Evolutionary conservation across 2,329 filamentous ascomycete species (phyloP), one percentile per base, ranked within the genome.

Genomic region (Epichloe glyceriae): DNA sequence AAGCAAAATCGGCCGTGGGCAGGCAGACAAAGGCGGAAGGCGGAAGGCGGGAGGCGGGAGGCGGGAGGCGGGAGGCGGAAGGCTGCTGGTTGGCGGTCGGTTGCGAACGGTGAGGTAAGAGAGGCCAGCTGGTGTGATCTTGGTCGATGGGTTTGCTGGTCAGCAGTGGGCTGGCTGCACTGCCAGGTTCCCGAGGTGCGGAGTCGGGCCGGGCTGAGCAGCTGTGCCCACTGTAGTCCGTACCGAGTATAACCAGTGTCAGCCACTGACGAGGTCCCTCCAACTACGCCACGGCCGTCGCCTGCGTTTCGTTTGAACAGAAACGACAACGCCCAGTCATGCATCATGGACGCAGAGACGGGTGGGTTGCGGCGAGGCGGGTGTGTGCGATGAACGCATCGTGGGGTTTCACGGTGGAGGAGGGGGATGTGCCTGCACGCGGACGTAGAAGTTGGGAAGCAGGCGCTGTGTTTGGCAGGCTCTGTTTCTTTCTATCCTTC

Each of bases 51-150:
- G 0, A 35, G 17, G 43, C n/a, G 34, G 30, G 20, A 20, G 46
- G 35, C 17, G 19, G 22, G 2, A 47, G 26, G 45, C n/a, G 34
- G 30, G 20, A 20, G 46, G 35, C 17, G 19, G 22, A 6, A 47
- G 26, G 45, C n/a, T n/a, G 45, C 34, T 47, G 45, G 45, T 38
- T 19, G 33, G 34, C 10, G 22, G 37, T 33, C n/a, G 37, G 20
- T 49, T 40, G 26, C 17, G 47, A 40, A 40, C 41, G 49, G 35
- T 46, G 49, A 50, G 42, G 42, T 50, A 41, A 50, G 40, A 50
- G 37, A 35, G 26, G 46, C 42, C 42, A 44, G 42, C 22, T 44
- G 42, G 39, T 41, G 37, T 17, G 6, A 17, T 39, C 30, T 30
- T 30, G 30, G 30, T 30, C 30, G 30, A 30, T 30, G 10, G 1